Evolutionary conservation across 768 basidiomycete genomes (phyloP), one percentile per base, ranked within the genome.

Genomic region (Phaeolepiota aurea): DNA sequence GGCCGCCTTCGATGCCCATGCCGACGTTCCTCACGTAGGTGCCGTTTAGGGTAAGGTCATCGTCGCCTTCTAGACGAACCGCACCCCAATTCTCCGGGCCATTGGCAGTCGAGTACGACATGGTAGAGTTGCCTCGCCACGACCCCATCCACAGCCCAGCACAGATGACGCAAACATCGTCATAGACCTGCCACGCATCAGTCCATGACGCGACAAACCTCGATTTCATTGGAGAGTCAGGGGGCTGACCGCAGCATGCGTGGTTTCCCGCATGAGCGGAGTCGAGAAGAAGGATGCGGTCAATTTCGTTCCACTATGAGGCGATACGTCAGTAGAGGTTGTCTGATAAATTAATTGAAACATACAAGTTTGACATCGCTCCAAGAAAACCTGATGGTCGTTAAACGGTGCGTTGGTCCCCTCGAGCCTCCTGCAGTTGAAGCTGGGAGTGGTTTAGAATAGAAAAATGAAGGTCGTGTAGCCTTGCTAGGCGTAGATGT

Each of bases 101-200:
- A 23, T 68, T 59, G 5, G 59, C 66, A 4, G 71, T 69, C 1
- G 75, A 70, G 47, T 76, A 78, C 1, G 74, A 69, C 38, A 59
- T 51, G 0, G 58, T 47, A 0, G 75, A 69, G 42, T 72, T 69
- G 22, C 65, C 63, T 20, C 79, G 68, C 77, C 72, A 84, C 2
- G 72, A 67, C 11, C 85, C 82, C 51, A 81, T 72, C 86, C 85
- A 89, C n/a, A 87, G 67, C 2, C 83, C 77, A 0, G 86, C 87
- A 51, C 87, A 89, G 33, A 87, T 66, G 30, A 88, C 65, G 46
- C 88, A 90, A 15, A 83, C 81, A 44, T 90, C 88, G 59, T 91
- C 87, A 50, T 90, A 91, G 10, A 89, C 66, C 18, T 76, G 74
- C 85, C 86, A 88, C 5, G 74, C 73, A 46, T 88, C 87, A 11